Base-by-base conservation (phyloP, 208 protist species). In the Phytomonas sp. region DNA sequence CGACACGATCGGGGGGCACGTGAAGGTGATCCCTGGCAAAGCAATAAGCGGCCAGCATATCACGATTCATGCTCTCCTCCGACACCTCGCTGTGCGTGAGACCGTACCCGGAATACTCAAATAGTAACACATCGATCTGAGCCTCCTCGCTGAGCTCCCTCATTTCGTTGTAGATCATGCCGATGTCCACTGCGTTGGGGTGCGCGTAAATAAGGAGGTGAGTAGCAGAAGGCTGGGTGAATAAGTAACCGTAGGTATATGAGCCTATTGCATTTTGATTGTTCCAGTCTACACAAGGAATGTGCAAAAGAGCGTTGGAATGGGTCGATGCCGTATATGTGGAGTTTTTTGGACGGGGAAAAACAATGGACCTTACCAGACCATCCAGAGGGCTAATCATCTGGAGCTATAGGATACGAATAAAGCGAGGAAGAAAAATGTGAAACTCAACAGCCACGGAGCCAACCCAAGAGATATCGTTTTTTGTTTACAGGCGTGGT, bases 91-190 rank as follows among this genome's bases (percentile, higher is more conserved):
- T 78, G 34, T 71, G 69, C 0, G 77, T 77, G 46, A 92, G 77
- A n/a, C 90, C 90, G 71, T 95, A 95, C 51, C 90, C 90, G 15
- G 73, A 82, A 76, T 93, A 95, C 71, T 95, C 90, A 56, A 91
- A 88, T 17, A 85, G 62, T 13, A 95, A 70, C 15, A 93, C 82
- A 40, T 82, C 81, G 13, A 87, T 75, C 37, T 76, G 79, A 20
- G 82, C 77, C 31, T 83, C 73, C 62, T 83, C 75, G 70, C 78
- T 68, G 15, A 95, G 60, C 62, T 86, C 78, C 51, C 78, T 83
- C 60, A 93, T 70, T 72, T 91, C 83, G 37, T 82, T 80, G 74
- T 86, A 86, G 68, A 84, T 75, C 71, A 91, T 85, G 8, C 80
- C 90, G 73, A 93, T 89, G 69, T 95, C 90, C 2, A 92, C 87